phyloP scores from a whole-genome alignment of 345 rosid species.

The Sisymbrium irio region DNA sequence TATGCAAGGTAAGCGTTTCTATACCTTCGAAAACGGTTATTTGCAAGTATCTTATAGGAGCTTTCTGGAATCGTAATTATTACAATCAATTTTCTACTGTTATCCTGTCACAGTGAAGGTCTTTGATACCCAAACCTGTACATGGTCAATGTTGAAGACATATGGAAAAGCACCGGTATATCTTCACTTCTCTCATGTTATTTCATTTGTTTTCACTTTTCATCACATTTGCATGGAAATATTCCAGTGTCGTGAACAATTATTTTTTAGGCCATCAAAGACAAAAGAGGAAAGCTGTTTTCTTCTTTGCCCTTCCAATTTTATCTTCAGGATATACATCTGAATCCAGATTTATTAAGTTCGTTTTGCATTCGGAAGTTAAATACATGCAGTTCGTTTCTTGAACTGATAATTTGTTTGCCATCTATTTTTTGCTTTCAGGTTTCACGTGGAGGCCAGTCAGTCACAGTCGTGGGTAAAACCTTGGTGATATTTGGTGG shows the following conservation, averaged over 20 bases:
- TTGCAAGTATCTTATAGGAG: not conserved
- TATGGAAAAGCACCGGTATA: conserved; percentile 98
- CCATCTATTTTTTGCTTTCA: conserved; percentile 36
- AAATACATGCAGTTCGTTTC: conserved; percentile 4
- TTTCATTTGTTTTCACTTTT: not conserved
- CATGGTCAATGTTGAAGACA: conserved; percentile 89
- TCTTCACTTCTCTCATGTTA: conserved; percentile 21
- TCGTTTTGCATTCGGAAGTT: conserved; percentile 1
- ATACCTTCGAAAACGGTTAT: not conserved
- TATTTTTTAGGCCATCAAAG: not conserved
- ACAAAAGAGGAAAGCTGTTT: not conserved
- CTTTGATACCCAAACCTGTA: conserved; percentile 68
- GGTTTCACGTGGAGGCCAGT: conserved; percentile 98
- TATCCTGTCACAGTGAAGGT: conserved; percentile 66
- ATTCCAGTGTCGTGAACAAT: too few relatives aligned
- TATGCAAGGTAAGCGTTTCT: conserved; percentile 59
- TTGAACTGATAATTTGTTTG: not conserved
- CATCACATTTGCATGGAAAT: conserved; percentile 17
- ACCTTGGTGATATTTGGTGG: conserved; percentile 96
- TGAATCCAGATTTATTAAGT: not conserved
- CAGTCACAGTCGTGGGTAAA: conserved; percentile 81
- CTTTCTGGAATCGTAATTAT: conserved; percentile 6
- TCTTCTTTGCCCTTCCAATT: not conserved
- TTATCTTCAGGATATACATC: too few relatives aligned
- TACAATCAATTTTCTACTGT: conserved; percentile 13